Percentiles rank a stretch among this genome's conserved stretches.
phyloP scores from a whole-genome alignment of 805 yeast genomes.

The Candida sithepensis region DNA sequence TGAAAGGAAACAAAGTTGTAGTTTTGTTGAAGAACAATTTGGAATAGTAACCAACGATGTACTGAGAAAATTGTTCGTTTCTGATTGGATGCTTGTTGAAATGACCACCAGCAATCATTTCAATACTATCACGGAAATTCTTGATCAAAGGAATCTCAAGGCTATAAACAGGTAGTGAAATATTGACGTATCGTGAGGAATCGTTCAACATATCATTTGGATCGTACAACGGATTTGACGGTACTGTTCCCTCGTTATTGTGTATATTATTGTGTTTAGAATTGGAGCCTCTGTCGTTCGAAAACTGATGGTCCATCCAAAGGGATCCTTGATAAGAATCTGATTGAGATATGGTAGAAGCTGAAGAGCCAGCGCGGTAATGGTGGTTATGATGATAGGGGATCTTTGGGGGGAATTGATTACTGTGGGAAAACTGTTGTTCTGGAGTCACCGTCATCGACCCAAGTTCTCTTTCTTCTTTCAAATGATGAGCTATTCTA shows the following conservation, averaged over 20 bases:
- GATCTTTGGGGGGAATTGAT: background rate
- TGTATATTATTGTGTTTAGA: background rate
- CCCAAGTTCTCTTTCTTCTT: background rate
- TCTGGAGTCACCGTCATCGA: background rate
- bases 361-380: background rate
- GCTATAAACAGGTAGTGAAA: slow-evolving; percentile 6
- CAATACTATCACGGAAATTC: background rate
- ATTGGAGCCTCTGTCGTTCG: background rate
- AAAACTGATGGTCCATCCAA: background rate
- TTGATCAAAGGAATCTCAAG: slow-evolving; percentile 1
- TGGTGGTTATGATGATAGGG: background rate
- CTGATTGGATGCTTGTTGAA: background rate
- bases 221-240: background rate
- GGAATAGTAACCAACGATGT: slow-evolving; percentile 5
- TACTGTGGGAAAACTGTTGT: no score
- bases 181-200: slow-evolving; percentile 12
- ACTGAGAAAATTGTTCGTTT: slow-evolving; percentile 8
- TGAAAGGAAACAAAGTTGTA: slow-evolving; percentile 6
- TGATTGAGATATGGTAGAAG: background rate
- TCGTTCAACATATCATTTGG: slow-evolving; percentile 14
- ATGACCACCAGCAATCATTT: background rate
- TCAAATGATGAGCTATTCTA: slow-evolving; percentile 1
- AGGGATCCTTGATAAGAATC: background rate
- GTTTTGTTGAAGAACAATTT: slow-evolving; percentile 6
- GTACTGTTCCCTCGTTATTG: background rate